Conservation (phyloP, 768 basidiomycete genomes). For the Neoboletus brunneissimus region DNA sequence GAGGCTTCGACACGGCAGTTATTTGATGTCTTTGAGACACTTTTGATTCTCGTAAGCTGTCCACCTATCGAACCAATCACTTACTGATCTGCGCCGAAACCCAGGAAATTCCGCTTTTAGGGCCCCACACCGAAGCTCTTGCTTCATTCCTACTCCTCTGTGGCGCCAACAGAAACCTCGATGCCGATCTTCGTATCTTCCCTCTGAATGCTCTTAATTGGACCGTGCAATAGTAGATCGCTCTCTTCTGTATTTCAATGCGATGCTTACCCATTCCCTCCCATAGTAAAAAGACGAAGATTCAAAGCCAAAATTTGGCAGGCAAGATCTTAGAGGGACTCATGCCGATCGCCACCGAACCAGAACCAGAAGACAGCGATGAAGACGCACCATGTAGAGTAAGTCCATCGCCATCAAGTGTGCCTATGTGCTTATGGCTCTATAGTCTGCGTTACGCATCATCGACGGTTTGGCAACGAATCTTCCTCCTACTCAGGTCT, state of each 20-base stretch:
- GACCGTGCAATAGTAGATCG: slow-evolving; percentile 89
- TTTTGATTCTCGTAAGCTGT: slow-evolving; percentile 77
- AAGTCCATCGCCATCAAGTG: slow-evolving; percentile 28
- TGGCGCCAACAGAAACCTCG: slow-evolving; percentile 74
- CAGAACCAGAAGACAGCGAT: slow-evolving; percentile 89
- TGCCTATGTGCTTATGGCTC: slow-evolving; percentile 6
- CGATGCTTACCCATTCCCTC: slow-evolving; percentile 1
- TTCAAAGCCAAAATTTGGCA: slow-evolving; percentile 83
- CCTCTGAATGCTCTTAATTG: slow-evolving; percentile 92
- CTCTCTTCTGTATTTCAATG: background rate
- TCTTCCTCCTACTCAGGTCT: slow-evolving; percentile 92
- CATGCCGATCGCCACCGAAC: slow-evolving; percentile 92
- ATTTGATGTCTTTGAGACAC: slow-evolving; percentile 94
- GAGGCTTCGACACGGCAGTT: slow-evolving; percentile 82
- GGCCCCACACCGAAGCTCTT: slow-evolving; percentile 83
- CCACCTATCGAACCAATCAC: background rate
- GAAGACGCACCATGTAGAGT: slow-evolving; percentile 92
- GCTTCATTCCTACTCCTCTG: slow-evolving; percentile 84
- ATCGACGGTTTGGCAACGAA: slow-evolving; percentile 91
- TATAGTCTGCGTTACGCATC: slow-evolving; percentile 86
- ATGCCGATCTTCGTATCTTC: slow-evolving; percentile 80
- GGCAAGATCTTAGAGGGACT: slow-evolving; percentile 84
- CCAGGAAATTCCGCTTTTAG: slow-evolving; percentile 91
- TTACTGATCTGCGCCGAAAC: slow-evolving; percentile 6
- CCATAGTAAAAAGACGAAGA: slow-evolving; percentile 90